A percentile compares a stretch with the other conserved stretches of the same genome.
Conservation (phyloP, 2,329 filamentous ascomycete species). For the Aspergillus viridinutans region DNA sequence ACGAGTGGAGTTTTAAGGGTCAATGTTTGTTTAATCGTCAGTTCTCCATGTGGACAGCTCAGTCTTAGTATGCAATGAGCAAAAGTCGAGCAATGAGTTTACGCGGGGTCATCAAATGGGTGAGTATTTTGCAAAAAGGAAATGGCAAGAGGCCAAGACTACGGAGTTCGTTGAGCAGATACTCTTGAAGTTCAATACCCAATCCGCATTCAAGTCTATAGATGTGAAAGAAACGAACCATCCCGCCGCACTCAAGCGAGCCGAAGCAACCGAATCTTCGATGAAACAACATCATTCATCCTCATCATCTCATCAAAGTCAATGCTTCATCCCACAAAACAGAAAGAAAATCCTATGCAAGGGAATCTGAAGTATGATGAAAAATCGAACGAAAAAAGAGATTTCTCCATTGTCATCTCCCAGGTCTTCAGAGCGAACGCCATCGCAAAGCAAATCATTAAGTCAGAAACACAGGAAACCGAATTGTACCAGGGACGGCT, state of each 20-base stretch:
- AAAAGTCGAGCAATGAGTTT: neutral
- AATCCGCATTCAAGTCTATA: slow-evolving; percentile 23
- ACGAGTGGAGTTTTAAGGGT: neutral
- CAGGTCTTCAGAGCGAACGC: slow-evolving; percentile 32
- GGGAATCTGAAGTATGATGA: slow-evolving; percentile 16
- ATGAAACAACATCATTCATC: slow-evolving; percentile 7
- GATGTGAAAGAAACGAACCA: slow-evolving; percentile 12
- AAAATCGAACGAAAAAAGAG: slow-evolving; percentile 8
- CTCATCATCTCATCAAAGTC: slow-evolving; percentile 11
- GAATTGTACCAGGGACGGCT: slow-evolving; percentile 18
- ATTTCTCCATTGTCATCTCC: slow-evolving; percentile 26
- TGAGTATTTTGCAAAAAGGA: neutral
- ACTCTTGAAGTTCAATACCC: slow-evolving; percentile 8
- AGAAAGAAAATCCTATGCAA: slow-evolving; percentile 18
- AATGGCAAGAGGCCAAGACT: neutral
- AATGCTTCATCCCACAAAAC: slow-evolving; percentile 11
- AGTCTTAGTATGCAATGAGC: neutral
- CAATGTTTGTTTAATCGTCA: neutral
- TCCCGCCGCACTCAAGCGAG: slow-evolving; percentile 6
- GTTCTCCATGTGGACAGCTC: neutral
- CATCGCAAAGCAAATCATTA: slow-evolving; percentile 30
- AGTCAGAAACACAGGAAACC: slow-evolving; percentile 20
- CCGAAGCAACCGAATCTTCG: slow-evolving; percentile 8
- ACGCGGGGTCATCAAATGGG: too few relatives aligned
- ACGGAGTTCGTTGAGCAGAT: neutral